Conservation (phyloP, 495 filamentous ascomycete genomes). For the Trypethelium eluteriae region DNA sequence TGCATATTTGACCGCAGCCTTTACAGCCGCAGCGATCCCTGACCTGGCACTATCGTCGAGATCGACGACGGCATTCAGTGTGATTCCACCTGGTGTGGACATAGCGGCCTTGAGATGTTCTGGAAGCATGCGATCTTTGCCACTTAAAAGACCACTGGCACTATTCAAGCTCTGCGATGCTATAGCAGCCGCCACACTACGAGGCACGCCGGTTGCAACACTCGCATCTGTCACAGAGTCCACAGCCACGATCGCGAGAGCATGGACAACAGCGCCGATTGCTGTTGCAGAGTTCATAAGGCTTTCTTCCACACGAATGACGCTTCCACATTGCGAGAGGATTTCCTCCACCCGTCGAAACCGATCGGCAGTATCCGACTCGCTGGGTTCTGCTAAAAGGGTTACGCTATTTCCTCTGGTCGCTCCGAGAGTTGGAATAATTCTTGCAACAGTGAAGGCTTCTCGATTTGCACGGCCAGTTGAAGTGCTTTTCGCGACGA, state of each 20-base stretch:
- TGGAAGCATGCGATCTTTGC: constrained; percentile 13
- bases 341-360: constrained; percentile 4
- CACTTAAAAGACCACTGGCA: constrained; percentile 12
- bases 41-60: constrained; percentile 11
- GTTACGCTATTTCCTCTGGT: constrained; percentile 10
- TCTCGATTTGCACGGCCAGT: constrained; percentile 1
- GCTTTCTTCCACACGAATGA: constrained; percentile 13
- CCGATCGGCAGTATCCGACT: background rate
- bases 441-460: constrained; percentile 10
- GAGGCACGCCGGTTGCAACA: constrained; percentile 12
- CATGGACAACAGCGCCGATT: constrained; percentile 14
- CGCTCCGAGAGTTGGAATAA: constrained; percentile 14
- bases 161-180: constrained; percentile 10
- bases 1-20: constrained; percentile 12
- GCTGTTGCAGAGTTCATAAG: constrained; percentile 10
- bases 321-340: constrained; percentile 10
- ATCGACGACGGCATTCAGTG: constrained; percentile 14
- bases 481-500: background rate
- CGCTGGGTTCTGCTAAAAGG: constrained; percentile 3
- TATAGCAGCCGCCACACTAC: constrained; percentile 9
- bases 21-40: constrained; percentile 8
- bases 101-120: constrained; percentile 16
- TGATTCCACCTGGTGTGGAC: constrained; percentile 16
- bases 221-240: constrained; percentile 15
- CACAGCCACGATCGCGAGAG: constrained; percentile 13